Base-by-base conservation (phyloP, 179 eudicot species). In the Silene coronaria region DNA sequence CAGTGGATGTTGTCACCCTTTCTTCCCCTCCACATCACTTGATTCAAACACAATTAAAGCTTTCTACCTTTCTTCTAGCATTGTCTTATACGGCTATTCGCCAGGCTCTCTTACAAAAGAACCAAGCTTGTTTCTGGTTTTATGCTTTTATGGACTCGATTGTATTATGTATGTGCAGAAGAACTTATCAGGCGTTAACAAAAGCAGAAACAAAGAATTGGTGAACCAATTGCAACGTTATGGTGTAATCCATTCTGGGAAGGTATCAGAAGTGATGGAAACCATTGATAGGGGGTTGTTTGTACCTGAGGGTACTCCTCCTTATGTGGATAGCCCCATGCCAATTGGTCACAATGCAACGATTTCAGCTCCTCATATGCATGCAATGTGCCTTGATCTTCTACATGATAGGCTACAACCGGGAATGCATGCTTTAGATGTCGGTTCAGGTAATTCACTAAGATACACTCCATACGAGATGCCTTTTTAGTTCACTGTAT, bases 361-460 rank as follows among this genome's bases (percentile, higher is more conserved):
- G 22, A 95, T 95, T 76, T 95, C 99, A 53, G 98, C 98, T 34
- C 98, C 98, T 74, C 98, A 95, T 85, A 92, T 95, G 98, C 98
- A 95, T 83, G 99, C 97, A 3, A 88, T 78, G 77, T 95, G 99
- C 83, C 96, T 95, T 78, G 86, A 95, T 60, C 87, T 95, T 45
- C 76, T 92, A 77, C 87, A 88, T 76, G 82, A 87, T 30, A 78
- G 89, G 78, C 85, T 92, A 83, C 89, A 95, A 85, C 97, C 93
- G 71, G 97, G 97, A 75, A 95, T 92, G 97, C 97, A 81, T 80
- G 91, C 91, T 57, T 80, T 95, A 75, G 99, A 95, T 86, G 90
- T 95, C 78, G 99, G 99, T 80, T 92, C 99, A 86, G 99, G 99
- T 95, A 46, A 80, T 75, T 67, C 34, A 36, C 14, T 22, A 38